phyloP scores from a whole-genome alignment of 192 early-diverging fungal species.

The Coemansia sp. region DNA sequence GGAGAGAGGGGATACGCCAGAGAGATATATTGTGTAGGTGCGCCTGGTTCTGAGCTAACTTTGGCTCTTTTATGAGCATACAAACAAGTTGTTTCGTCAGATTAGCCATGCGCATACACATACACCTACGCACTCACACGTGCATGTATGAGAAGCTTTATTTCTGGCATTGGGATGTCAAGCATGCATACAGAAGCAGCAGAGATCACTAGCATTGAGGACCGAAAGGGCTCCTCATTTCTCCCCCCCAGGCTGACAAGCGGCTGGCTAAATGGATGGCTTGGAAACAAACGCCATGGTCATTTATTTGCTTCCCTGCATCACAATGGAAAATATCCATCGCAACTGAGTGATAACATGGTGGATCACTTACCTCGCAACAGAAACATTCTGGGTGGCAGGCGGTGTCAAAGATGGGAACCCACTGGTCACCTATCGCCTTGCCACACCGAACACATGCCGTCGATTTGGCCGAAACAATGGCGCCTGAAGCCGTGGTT shows the following conservation, averaged over 20 bases:
- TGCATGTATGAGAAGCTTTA: neutral
- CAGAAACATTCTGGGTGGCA: slow-evolving; percentile 96
- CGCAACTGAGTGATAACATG: slow-evolving; percentile 1
- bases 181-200: neutral
- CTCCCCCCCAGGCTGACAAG: too few relatives aligned
- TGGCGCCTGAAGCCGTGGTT: slow-evolving; percentile 13
- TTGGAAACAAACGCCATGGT: too few relatives aligned
- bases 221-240: too few relatives aligned
- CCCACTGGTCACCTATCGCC: slow-evolving; percentile 83
- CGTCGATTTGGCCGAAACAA: slow-evolving; percentile 28
- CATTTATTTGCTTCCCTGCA: too few relatives aligned
- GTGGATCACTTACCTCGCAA: slow-evolving; percentile 73
- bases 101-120: neutral
- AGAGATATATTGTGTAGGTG: too few relatives aligned
- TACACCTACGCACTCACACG: slow-evolving; percentile 4
- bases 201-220: neutral
- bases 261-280: too few relatives aligned
- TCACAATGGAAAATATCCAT: neutral
- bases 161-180: neutral
- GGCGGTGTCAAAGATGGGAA: slow-evolving; percentile 77
- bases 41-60: neutral
- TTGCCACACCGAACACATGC: slow-evolving; percentile 69
- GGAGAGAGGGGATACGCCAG: neutral
- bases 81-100: neutral
- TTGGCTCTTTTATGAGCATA: neutral